These are phyloP conservation scores for Fagus sylvatica DNA, from an alignment of 306 rosid species.

Conservation along the genomic window DNA sequence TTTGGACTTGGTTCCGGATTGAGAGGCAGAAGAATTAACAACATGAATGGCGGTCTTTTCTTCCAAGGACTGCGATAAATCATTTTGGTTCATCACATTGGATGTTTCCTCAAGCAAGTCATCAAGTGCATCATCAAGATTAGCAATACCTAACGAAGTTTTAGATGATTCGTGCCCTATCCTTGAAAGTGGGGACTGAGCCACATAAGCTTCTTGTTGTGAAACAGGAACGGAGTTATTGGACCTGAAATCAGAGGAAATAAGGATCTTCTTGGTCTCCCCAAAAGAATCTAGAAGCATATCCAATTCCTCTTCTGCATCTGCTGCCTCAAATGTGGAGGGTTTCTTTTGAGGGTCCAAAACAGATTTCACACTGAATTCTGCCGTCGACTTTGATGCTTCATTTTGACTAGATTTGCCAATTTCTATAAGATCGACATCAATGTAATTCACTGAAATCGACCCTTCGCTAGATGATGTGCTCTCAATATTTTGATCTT, in stretches of 20 bases:
- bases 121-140: conserved; percentile 72
- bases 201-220: conserved; percentile 25
- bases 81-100: conserved; percentile 28
- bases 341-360: conserved; percentile 29
- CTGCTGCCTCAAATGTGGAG: conserved; percentile 40
- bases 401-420: conserved; percentile 29
- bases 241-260: conserved; percentile 27
- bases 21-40: conserved; percentile 38
- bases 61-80: conserved; percentile 25
- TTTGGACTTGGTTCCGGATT: conserved; percentile 45
- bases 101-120: conserved; percentile 69
- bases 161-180: conserved; percentile 35
- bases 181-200: conserved; percentile 31
- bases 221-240: conserved; percentile 25
- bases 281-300: conserved; percentile 64
- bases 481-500: conserved; percentile 19
- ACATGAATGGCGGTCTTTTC: conserved; percentile 22
- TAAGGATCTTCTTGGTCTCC: conserved; percentile 43
- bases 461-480: conserved; percentile 21
- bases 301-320: conserved; percentile 70
- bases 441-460: conserved; percentile 19
- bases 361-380: conserved; percentile 17
- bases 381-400: conserved; percentile 22
- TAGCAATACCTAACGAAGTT: conserved; percentile 22
- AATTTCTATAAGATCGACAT: conserved; percentile 22